Evolutionary conservation across 176 grass and related monocot species (phyloP).

Genomic region (Coix lacrymajobi): DNA sequence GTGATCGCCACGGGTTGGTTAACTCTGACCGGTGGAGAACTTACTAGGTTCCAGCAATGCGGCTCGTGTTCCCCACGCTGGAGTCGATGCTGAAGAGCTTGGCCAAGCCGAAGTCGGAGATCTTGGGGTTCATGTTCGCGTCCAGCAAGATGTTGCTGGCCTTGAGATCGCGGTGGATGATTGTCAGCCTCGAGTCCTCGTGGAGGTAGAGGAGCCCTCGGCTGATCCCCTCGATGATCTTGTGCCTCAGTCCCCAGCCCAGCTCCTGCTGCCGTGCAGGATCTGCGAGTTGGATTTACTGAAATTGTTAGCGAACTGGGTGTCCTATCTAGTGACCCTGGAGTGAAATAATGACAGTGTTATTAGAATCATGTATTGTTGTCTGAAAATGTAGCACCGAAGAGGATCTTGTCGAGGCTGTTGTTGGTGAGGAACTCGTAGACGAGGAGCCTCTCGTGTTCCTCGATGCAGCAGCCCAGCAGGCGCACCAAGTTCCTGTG

Average conservation of each 20-base stretch:
- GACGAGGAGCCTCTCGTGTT: constrained; percentile 46
- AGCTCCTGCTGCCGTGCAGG: not conserved
- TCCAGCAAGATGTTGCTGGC: constrained; percentile 43
- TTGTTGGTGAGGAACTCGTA: constrained; percentile 49
- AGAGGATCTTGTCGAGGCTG: constrained; percentile 43
- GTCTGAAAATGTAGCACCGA: no score
- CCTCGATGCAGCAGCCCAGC: constrained; percentile 45
- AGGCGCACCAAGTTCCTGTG: constrained; percentile 53
- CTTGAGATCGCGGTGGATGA: constrained; percentile 51
- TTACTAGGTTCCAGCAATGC: constrained; percentile 37
- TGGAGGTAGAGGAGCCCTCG: constrained; percentile 62
- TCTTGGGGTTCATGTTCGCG: constrained; percentile 49
- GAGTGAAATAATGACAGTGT: no score
- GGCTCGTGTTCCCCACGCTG: constrained; percentile 26
- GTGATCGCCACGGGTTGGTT: no score
- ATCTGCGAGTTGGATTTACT: not conserved
- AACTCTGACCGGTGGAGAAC: no score
- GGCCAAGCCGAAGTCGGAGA: constrained; percentile 51
- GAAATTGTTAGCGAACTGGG: no score
- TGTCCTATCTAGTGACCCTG: no score
- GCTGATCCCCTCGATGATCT: constrained; percentile 46
- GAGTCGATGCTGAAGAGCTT: constrained; percentile 32
- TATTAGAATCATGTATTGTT: not conserved
- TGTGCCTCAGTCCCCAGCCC: constrained; percentile 29
- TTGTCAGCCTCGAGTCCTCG: constrained; percentile 45